Evolutionary conservation across 139 green algal species (phyloP), one percentile per base, ranked within the genome.

Genomic region (Coelastrella sp.): DNA sequence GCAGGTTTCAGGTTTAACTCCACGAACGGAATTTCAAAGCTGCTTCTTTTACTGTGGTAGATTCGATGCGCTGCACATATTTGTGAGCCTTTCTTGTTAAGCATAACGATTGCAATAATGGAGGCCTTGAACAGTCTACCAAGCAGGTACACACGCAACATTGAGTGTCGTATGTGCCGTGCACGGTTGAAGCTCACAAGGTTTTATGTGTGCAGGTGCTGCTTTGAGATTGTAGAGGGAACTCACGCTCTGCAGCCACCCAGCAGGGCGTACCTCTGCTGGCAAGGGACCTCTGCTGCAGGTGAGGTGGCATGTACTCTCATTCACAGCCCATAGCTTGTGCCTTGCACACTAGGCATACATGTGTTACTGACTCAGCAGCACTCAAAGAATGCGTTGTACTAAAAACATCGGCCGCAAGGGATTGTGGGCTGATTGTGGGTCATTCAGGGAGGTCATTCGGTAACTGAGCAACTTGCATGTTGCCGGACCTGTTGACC

Each of bases 161-260:
- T 49, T 49, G 3, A 49, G 35, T 49, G 35, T 49, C 35, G 35
- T 49, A 49, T 49, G 35, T 49, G 35, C 3, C 35, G 1, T 49
- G 35, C 35, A 49, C 35, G 35, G 35, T 3, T 49, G 35, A 49
- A 24, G 68, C n/a, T 76, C 68, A 70, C 61, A 15, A 7, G 11
- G 14, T 12, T 20, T 20, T 15, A 4, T 22, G 7, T 20, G 10
- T 72, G 79, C 79, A 85, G 79, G 58, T 59, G 58, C 25, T 70
- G 57, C 15, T 87, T 87, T 22, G 65, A 35, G 12, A 63, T 87
- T 7, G 9, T 87, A 8, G 82, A 87, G 20, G 82, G 82, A 12
- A 22, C 61, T 7, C 65, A 27, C 6, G 74, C n/a, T 17, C 58
- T 78, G 82, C 82, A 78, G 65, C n/a, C 9, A 78, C 15, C 78